These are phyloP conservation scores for Aspergillus arachidicola DNA, from an alignment of 2,329 filamentous ascomycete genomes.

Conservation along the genomic window DNA sequence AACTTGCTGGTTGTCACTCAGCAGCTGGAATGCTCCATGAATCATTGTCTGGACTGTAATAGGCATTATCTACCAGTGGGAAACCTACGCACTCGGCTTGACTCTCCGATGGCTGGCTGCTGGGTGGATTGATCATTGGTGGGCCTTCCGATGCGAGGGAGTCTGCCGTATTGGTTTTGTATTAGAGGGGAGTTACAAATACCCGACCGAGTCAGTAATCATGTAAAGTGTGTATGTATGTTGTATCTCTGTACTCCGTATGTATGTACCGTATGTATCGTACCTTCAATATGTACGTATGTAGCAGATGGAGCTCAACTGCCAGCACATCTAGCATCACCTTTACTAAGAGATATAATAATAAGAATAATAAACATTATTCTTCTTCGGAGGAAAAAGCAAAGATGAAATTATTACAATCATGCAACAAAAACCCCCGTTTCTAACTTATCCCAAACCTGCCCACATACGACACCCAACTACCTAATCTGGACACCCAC, in stretches of 20 bases:
- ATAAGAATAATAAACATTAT: neutral
- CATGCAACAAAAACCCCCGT: neutral
- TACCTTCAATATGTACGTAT: neutral
- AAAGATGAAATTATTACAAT: neutral
- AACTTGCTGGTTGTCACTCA: neutral
- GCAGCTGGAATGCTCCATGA: neutral
- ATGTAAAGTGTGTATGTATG: neutral
- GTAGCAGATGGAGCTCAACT: neutral
- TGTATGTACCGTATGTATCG: neutral
- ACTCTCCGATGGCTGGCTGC: constrained; percentile 12
- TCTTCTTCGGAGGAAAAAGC: neutral
- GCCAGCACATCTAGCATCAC: neutral
- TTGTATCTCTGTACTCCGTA: neutral
- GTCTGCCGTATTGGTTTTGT: constrained; percentile 5
- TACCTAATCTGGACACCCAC: neutral
- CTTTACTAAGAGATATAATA: no score
- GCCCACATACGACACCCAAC: neutral
- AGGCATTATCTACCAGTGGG: neutral
- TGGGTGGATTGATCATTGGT: constrained; percentile 15
- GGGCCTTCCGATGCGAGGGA: constrained; percentile 19
- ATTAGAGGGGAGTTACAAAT: neutral
- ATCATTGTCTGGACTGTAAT: neutral
- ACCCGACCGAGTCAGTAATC: neutral
- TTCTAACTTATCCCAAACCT: neutral
- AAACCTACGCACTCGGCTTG: neutral